Conservation (phyloP, 805 yeast genomes). For the Hyphopichia homilentoma region DNA sequence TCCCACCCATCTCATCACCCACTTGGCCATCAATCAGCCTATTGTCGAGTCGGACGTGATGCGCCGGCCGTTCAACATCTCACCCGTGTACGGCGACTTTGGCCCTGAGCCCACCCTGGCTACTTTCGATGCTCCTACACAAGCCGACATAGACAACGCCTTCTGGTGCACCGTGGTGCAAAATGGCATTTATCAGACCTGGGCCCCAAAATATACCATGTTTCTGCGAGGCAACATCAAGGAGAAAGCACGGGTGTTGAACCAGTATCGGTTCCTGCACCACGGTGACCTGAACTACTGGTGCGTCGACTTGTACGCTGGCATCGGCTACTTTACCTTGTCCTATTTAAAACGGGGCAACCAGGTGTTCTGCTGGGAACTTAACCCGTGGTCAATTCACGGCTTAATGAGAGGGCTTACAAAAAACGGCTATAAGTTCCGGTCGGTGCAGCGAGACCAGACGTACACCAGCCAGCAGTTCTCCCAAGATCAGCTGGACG, state of each 20-base stretch:
- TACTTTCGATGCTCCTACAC: conserved; percentile 33
- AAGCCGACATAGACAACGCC: conserved; percentile 44
- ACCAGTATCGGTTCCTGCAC: conserved; percentile 12
- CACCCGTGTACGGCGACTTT: conserved; percentile 63
- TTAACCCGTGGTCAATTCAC: conserved; percentile 79
- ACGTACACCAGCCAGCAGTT: conserved; percentile 20
- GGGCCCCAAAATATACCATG: conserved; percentile 89
- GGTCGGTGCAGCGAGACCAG: conserved; percentile 26
- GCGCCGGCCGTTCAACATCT: conserved; percentile 62
- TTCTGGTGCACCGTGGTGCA: conserved; percentile 73
- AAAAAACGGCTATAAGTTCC: conserved; percentile 39
- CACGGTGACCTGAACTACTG: conserved; percentile 34
- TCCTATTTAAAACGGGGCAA: conserved; percentile 53
- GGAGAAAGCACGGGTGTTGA: conserved; percentile 66
- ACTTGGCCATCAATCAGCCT: conserved; percentile 70
- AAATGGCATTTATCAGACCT: conserved; percentile 70
- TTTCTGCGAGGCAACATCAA: conserved; percentile 83
- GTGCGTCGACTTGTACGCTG: conserved; percentile 69
- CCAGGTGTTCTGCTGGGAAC: conserved; percentile 69
- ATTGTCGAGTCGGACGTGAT: conserved; percentile 52
- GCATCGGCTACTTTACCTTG: conserved; percentile 81
- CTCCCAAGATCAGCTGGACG: conserved; percentile 9
- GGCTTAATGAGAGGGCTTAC: conserved; percentile 60
- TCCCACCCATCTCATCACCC: conserved; percentile 33
- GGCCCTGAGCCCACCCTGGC: conserved; percentile 40